Conservation (phyloP, 768 basidiomycete genomes). For the Leccinum aurantiacum region DNA sequence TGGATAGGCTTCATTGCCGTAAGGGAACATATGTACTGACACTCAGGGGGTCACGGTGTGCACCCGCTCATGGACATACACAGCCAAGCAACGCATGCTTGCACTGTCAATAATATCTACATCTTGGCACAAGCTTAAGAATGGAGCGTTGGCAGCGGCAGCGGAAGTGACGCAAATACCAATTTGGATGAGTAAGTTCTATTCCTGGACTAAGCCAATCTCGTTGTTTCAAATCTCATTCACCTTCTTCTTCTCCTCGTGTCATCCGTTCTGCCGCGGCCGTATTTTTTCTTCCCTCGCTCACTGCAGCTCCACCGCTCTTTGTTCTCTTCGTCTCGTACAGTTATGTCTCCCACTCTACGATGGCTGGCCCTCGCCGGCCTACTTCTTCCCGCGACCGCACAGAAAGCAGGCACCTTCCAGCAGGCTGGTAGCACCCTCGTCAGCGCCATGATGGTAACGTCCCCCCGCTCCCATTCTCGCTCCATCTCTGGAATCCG, state of each 20-base stretch:
- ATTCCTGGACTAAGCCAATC: too few relatives aligned
- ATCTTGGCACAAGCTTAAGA: too few relatives aligned
- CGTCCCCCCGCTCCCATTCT: not conserved
- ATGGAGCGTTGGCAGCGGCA: too few relatives aligned
- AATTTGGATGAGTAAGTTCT: not conserved
- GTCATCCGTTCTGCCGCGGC: not conserved
- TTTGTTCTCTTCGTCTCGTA: not conserved
- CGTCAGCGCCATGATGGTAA: slow-evolving; percentile 53
- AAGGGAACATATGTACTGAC: too few relatives aligned
- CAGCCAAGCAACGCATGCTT: not conserved
- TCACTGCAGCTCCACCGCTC: slow-evolving; percentile 2
- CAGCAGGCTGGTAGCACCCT: slow-evolving; percentile 33
- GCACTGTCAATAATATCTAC: too few relatives aligned
- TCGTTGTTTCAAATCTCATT: too few relatives aligned
- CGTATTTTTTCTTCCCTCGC: not conserved
- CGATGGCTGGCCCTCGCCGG: slow-evolving; percentile 12
- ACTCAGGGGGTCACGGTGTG: too few relatives aligned
- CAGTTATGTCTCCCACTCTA: slow-evolving; percentile 3
- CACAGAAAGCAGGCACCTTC: slow-evolving; percentile 20
- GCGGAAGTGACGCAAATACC: not conserved
- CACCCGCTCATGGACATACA: not conserved
- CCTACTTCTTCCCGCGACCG: slow-evolving; percentile 7
- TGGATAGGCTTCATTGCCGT: too few relatives aligned
- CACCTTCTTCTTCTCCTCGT: not conserved
- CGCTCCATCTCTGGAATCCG: not conserved